These are phyloP conservation scores for Leccinum subtestaceum DNA, from an alignment of 768 basidiomycete genomes.

Conservation along the genomic window DNA sequence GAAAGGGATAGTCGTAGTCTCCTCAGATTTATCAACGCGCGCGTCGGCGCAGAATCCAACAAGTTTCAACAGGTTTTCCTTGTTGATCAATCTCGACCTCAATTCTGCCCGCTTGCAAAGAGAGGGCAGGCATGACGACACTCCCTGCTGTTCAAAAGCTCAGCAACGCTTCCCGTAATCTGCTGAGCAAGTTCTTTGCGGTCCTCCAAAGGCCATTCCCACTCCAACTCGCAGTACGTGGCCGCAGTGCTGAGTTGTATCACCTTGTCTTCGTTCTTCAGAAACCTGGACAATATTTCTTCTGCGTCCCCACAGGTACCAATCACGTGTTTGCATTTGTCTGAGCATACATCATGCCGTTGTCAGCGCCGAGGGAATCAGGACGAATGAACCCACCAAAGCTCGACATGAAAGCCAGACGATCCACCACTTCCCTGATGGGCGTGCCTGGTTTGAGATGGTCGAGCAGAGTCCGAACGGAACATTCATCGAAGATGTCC, in stretches of 20 bases:
- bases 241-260: slow-evolving; percentile 26
- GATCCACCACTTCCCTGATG: slow-evolving; percentile 25
- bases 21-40: slow-evolving; percentile 4
- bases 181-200: slow-evolving; percentile 1
- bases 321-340: slow-evolving; percentile 14
- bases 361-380: background rate
- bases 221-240: slow-evolving; percentile 26
- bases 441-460: slow-evolving; percentile 16
- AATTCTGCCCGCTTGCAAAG: slow-evolving; percentile 24
- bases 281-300: slow-evolving; percentile 11
- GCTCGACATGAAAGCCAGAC: slow-evolving; percentile 28
- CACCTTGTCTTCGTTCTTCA: slow-evolving; percentile 13
- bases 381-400: slow-evolving; percentile 19
- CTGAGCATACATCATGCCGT: slow-evolving; percentile 7
- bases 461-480: slow-evolving; percentile 16
- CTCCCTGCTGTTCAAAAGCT: slow-evolving; percentile 13
- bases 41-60: slow-evolving; percentile 19
- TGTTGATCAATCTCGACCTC: slow-evolving; percentile 11
- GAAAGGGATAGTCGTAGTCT: slow-evolving; percentile 18
- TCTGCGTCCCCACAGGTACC: background rate
- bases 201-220: slow-evolving; percentile 17
- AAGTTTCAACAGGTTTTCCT: slow-evolving; percentile 19
- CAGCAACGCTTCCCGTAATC: slow-evolving; percentile 10
- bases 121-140: slow-evolving; percentile 25
- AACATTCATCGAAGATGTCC: slow-evolving; percentile 27